A percentile compares a stretch with the other conserved stretches of the same genome.
phyloP scores from a whole-genome alignment of 495 filamentous ascomycete species.

The Penicillium paradoxum region DNA sequence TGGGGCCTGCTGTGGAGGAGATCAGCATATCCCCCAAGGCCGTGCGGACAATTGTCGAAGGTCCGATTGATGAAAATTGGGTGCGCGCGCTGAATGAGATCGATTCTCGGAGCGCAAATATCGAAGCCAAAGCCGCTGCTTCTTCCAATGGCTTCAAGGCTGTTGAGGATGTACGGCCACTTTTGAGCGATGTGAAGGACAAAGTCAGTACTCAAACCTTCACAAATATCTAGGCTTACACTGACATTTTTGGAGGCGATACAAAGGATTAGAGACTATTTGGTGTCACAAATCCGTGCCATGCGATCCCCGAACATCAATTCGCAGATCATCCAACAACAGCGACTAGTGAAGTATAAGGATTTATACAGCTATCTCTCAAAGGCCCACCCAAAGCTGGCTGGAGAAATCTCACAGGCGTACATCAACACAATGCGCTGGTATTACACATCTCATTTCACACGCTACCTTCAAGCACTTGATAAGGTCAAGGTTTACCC shows the following conservation, averaged over 20 bases:
- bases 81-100: conserved; percentile 78
- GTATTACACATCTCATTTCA: conserved; percentile 93
- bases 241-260: conserved; percentile 56
- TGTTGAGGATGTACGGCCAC: conserved; percentile 73
- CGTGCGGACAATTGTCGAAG: conserved; percentile 78
- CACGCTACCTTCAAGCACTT: conserved; percentile 76
- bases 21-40: conserved; percentile 78
- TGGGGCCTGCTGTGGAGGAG: conserved; percentile 89
- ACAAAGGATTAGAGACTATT: conserved; percentile 87
- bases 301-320: conserved; percentile 92
- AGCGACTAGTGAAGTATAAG: conserved; percentile 79
- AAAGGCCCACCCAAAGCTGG: conserved; percentile 69
- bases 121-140: conserved; percentile 58
- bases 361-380: conserved; percentile 81
- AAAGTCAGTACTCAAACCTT: conserved; percentile 55
- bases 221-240: background rate
- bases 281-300: conserved; percentile 90
- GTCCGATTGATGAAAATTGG: conserved; percentile 87
- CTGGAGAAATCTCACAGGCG: conserved; percentile 83
- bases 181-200: conserved; percentile 74
- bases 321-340: conserved; percentile 90
- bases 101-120: conserved; percentile 66
- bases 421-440: conserved; percentile 99
- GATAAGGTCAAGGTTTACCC: conserved; percentile 77
- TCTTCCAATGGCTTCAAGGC: conserved; percentile 64